Evolutionary conservation across 2,329 filamentous ascomycete species (phyloP).

Genomic region (Calcarisporium arbuscula): DNA sequence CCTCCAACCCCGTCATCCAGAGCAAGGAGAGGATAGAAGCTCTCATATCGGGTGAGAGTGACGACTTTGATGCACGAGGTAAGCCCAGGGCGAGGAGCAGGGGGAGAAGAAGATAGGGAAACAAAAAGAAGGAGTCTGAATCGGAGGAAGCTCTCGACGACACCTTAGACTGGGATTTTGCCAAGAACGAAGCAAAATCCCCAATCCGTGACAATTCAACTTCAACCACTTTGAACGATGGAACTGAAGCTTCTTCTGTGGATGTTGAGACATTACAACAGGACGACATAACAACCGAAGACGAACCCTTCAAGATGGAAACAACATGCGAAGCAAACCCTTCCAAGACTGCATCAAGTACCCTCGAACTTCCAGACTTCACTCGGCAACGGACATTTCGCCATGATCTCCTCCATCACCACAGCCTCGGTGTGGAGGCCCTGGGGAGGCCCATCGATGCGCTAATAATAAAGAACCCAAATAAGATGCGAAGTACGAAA

Average conservation of each 20-base stretch:
- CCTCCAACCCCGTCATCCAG: conserved; percentile 15
- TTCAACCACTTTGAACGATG: not conserved
- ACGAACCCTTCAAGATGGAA: not conserved
- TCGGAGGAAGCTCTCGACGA: conserved; percentile 4
- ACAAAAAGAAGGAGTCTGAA: conserved; percentile 1
- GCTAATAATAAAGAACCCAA: conserved; percentile 39
- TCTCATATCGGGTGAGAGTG: conserved; percentile 14
- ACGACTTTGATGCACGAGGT: not conserved
- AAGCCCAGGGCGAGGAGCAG: not conserved
- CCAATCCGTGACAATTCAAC: not conserved
- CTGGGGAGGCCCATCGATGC: conserved; percentile 34
- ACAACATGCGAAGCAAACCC: too few relatives aligned
- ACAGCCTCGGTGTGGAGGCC: conserved; percentile 23
- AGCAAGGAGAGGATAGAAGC: conserved; percentile 19
- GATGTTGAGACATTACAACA: not conserved
- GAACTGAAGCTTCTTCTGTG: not conserved
- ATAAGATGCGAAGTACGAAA: conserved; percentile 17
- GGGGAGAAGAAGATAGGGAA: not conserved
- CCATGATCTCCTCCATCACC: conserved; percentile 21
- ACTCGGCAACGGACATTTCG: conserved; percentile 7
- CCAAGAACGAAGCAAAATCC: not conserved
- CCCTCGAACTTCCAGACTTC: not conserved
- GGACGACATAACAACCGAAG: not conserved
- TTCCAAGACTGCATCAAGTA: too few relatives aligned
- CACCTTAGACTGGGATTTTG: conserved; percentile 9